Conservation (phyloP, 2,329 filamentous ascomycete genomes). For the Aureobasidium sp. region DNA sequence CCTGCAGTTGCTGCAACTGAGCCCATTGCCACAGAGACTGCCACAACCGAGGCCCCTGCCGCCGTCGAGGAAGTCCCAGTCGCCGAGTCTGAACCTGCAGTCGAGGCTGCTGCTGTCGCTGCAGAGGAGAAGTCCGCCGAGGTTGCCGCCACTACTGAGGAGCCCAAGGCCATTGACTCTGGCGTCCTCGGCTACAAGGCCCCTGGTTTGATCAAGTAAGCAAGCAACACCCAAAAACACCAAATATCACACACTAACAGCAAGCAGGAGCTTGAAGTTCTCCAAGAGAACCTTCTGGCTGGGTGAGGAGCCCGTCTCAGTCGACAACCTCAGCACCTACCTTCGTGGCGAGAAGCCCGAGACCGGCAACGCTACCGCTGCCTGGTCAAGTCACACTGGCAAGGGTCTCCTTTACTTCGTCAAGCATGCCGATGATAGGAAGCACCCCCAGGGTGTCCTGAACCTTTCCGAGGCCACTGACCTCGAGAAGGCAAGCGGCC, state of each 20-base stretch:
- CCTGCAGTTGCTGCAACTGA: constrained; percentile 7
- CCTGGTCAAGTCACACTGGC: constrained; percentile 89
- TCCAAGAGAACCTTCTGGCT: constrained; percentile 80
- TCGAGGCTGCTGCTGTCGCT: constrained; percentile 29
- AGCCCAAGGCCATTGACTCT: constrained; percentile 52
- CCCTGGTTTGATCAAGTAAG: constrained; percentile 83
- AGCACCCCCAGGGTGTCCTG: constrained; percentile 69
- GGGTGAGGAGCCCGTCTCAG: constrained; percentile 58
- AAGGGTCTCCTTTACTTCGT: constrained; percentile 91
- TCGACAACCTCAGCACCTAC: constrained; percentile 66
- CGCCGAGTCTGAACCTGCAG: constrained; percentile 32
- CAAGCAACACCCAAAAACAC: constrained; percentile 14
- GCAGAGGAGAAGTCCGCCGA: constrained; percentile 19
- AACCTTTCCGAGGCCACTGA: constrained; percentile 66
- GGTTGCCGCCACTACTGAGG: constrained; percentile 29
- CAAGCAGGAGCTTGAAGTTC: constrained; percentile 69
- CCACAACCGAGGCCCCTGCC: constrained; percentile 20
- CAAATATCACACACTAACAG: constrained; percentile 11
- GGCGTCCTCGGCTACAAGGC: constrained; percentile 85
- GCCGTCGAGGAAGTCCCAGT: constrained; percentile 21
- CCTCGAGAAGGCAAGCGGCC: constrained; percentile 62
- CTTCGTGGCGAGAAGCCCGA: constrained; percentile 82
- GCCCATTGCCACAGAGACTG: not conserved
- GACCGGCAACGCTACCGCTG: constrained; percentile 67
- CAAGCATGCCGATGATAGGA: constrained; percentile 76